Conservation (phyloP, 495 filamentous ascomycete species). For the Penicillium nucicola region DNA sequence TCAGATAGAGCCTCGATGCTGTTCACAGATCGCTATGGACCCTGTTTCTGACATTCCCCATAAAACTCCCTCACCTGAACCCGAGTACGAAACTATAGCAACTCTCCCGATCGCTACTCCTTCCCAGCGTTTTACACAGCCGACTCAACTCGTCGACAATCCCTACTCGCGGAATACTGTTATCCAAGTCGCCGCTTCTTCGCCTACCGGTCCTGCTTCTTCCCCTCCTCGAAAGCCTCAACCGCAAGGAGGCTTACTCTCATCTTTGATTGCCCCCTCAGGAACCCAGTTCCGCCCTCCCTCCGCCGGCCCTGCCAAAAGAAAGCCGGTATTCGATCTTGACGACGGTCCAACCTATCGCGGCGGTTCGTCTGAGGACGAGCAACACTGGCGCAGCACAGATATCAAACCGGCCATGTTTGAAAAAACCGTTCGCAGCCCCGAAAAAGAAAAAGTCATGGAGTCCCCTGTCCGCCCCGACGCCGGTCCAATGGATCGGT, state of each 20-base stretch:
- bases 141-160: conserved; percentile 65
- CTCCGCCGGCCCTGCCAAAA: conserved; percentile 29
- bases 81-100: conserved; percentile 55
- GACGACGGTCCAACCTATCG: conserved; percentile 58
- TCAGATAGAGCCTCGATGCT: conserved; percentile 6
- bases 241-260: conserved; percentile 40
- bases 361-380: conserved; percentile 57
- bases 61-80: conserved; percentile 40
- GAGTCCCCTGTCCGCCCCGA: conserved; percentile 32
- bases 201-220: conserved; percentile 55
- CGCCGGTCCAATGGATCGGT: conserved; percentile 29
- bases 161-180: conserved; percentile 41
- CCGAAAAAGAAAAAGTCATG: conserved; percentile 38
- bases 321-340: conserved; percentile 41
- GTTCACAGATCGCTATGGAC: conserved; percentile 31
- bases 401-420: conserved; percentile 75
- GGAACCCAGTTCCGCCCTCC: conserved; percentile 71
- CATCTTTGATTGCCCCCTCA: conserved; percentile 68
- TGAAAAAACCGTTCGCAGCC: conserved; percentile 31
- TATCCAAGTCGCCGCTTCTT: conserved; percentile 84
- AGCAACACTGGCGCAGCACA: conserved; percentile 44
- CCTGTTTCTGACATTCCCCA: conserved; percentile 46
- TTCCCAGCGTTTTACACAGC: conserved; percentile 57
- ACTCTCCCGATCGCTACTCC: conserved; percentile 52
- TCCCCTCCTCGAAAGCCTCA: conserved; percentile 40